Evolutionary conservation across 768 basidiomycete genomes (phyloP), one percentile per base, ranked within the genome.

Genomic region (Clitopilus passeckerianus): DNA sequence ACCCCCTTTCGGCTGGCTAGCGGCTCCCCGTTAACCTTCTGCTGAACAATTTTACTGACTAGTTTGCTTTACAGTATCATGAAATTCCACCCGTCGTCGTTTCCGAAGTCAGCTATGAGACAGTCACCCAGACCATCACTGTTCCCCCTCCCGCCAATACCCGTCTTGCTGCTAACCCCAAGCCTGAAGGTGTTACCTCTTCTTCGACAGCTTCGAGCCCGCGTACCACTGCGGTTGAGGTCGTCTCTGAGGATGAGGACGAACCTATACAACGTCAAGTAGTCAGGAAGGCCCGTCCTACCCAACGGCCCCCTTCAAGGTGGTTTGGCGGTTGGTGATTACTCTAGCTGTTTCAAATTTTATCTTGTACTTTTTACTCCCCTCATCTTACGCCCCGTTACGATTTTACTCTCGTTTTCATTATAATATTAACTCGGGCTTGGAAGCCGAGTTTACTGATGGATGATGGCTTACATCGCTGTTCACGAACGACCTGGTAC

Each of bases 141-240:
- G 82, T 88, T 62, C 89, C 89, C 52, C 83, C 89, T 24, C 90
- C 91, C 62, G 86, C 90, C 67, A 89, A 84, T 68, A 91, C 90
- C 55, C 89, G 90, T 62, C 80, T 82, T 65, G 91, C 86, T 60
- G 84, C 88, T 27, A 80, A 82, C 65, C 90, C 91, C 20, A 82
- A 84, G 27, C 91, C 91, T 6, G 85, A 88, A 67, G 80, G 80
- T 6, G 77, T 78, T 27, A 82, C 81, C 20, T 74, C 81, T n/a
- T 77, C 81, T 9, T 78, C 82, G 34, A 80, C 82, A 6, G 78
- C 85, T n/a, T 77, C 79, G 5, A 85, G 84, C 68, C 90, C 89
- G 16, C 84, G 83, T 61, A 93, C 91, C 23, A 92, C 90, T 14
- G 83, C 87, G 12, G 76, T 92, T 23, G 88, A 85, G 63, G 77